A percentile compares a stretch with the other conserved stretches of the same genome.
These are phyloP conservation scores for Lithohypha guttulata DNA, from an alignment of 2,329 filamentous ascomycete species.

Conservation along the genomic window DNA sequence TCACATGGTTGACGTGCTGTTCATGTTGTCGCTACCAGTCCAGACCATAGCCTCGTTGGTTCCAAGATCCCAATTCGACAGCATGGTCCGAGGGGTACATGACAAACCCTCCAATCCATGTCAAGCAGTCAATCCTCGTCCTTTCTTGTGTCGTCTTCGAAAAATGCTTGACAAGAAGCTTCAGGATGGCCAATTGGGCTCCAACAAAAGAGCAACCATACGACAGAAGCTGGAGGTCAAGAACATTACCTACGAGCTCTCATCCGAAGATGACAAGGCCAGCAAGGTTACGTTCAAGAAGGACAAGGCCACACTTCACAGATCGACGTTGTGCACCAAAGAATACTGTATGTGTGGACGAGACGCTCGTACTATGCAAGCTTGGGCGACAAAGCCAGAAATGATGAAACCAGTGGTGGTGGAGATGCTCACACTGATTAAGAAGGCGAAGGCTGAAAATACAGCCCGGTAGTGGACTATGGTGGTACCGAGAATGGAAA, in stretches of 20 bases:
- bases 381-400: background rate
- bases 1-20: no score
- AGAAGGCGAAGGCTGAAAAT: background rate
- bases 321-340: background rate
- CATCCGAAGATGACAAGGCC: background rate
- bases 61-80: no score
- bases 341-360: background rate
- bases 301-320: background rate
- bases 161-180: background rate
- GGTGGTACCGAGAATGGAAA: background rate
- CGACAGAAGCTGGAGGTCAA: background rate
- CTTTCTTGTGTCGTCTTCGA: no score
- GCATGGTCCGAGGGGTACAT: no score
- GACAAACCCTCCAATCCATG: no score
- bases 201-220: background rate
- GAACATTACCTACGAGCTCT: background rate
- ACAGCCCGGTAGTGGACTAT: background rate
- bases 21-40: no score
- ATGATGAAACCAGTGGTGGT: background rate
- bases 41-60: no score
- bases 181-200: background rate
- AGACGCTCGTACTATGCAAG: background rate
- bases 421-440: background rate
- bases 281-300: constrained; percentile 1
- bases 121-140: no score